These are phyloP conservation scores for Intubia oerlemansii DNA, from an alignment of 2,329 filamentous ascomycete genomes.

Conservation along the genomic window DNA sequence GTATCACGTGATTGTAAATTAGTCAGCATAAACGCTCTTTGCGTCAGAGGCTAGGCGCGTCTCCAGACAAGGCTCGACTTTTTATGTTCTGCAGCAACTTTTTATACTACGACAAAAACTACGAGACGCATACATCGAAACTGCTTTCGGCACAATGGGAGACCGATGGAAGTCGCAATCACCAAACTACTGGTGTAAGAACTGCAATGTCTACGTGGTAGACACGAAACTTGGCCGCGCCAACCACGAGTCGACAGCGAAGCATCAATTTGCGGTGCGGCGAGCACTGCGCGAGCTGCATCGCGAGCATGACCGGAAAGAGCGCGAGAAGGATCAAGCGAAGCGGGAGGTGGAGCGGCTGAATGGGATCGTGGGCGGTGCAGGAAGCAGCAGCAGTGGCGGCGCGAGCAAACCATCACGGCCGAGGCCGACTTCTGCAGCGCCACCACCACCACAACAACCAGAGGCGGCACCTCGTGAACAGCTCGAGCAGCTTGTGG, in stretches of 20 bases:
- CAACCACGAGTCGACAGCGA: constrained; percentile 73
- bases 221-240: constrained; percentile 78
- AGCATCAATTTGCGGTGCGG: constrained; percentile 71
- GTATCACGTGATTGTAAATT: too few relatives aligned
- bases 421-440: neutral
- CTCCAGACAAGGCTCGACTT: too few relatives aligned
- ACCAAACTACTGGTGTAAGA: constrained; percentile 95
- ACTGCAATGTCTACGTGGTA: constrained; percentile 75
- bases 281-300: constrained; percentile 80
- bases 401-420: constrained; percentile 4
- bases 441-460: neutral
- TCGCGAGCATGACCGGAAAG: constrained; percentile 58
- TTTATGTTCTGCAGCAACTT: too few relatives aligned
- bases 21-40: too few relatives aligned
- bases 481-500: constrained; percentile 73
- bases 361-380: constrained; percentile 51
- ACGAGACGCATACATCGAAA: too few relatives aligned
- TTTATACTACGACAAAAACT: too few relatives aligned
- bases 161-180: constrained; percentile 99
- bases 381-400: too few relatives aligned
- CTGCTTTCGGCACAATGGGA: constrained; percentile 50
- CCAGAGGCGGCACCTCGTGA: constrained; percentile 32
- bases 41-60: too few relatives aligned
- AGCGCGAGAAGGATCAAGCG: constrained; percentile 63
- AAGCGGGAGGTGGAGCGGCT: constrained; percentile 70